Base-by-base conservation (phyloP, 129 eudicot genomes). In the Lactuca saligna region DNA sequence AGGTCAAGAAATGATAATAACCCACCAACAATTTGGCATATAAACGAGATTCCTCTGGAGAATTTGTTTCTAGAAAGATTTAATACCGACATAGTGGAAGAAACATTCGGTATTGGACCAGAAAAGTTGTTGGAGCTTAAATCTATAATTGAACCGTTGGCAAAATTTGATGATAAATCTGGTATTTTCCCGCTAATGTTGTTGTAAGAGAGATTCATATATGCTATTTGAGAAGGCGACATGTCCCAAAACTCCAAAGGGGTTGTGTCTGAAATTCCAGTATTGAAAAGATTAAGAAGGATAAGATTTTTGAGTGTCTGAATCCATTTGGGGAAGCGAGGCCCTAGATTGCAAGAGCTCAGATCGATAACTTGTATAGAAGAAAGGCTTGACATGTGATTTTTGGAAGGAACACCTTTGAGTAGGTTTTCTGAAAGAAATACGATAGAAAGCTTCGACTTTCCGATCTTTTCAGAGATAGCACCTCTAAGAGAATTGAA, bases 221-320 rank as follows among this genome's bases (percentile, higher is more conserved):
- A 15, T 48, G 12, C 71, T 80, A 32, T n/a, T 75, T 57, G 9
- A 73, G 60, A 55, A 59, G 8, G 25, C 3, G 5, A 11, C 53
- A 10, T 3, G 37, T 17, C 17, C 31, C 9, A 10, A 56, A 31
- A 6, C 51, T 10, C 63, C 57, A 17, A 3, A 17, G 53, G 58
- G 37, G 17, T n/a, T 3, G 17, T 42, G 49, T 42, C 13, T 42
- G 49, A 42, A 42, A 42, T 42, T 42, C 13, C 13, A 42, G 49
- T 8, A 42, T 42, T 42, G 49, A 13, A 42, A 42, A 42, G 12
- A 42, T 42, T 13, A 42, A 42, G 49, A 42, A 2, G 0, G 13
- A 11, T 42, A 8, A 42, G 49, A 42, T 42, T 42, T 42, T 42
- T 42, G 49, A 42, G 49, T 42, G 49, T 42, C 13, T 8, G 49